phyloP scores from a whole-genome alignment of 305 asterid species.

The Striga hermonthica region DNA sequence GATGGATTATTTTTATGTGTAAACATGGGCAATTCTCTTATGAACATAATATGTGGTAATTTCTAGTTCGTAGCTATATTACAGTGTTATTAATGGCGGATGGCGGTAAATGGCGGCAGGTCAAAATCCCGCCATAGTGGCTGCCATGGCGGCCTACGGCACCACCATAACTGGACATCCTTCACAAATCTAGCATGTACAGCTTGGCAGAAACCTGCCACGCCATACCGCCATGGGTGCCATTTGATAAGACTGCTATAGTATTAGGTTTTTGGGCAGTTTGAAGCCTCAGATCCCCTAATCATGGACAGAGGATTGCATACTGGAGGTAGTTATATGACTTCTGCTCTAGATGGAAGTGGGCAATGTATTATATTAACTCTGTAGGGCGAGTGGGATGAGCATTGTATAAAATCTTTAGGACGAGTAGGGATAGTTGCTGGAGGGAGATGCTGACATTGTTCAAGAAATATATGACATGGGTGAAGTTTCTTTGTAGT shows the following conservation, averaged over 20 bases:
- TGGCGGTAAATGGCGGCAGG: too few relatives aligned
- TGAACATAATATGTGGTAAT: neutral
- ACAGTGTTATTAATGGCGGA: too few relatives aligned
- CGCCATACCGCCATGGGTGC: neutral
- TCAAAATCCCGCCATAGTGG: too few relatives aligned
- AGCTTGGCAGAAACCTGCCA: too few relatives aligned
- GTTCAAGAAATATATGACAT: neutral
- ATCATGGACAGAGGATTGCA: neutral
- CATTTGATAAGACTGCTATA: too few relatives aligned
- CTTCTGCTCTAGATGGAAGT: constrained; percentile 8
- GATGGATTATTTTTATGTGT: constrained; percentile 5
- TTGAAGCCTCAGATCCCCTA: neutral
- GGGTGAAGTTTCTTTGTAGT: neutral
- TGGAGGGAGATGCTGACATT: neutral
- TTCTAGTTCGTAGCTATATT: neutral
- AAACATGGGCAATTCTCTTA: neutral
- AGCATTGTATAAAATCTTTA: too few relatives aligned
- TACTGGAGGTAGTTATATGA: constrained; percentile 8
- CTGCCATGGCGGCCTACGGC: too few relatives aligned
- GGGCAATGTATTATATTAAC: neutral
- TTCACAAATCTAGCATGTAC: too few relatives aligned
- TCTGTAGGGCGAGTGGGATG: neutral
- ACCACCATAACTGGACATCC: too few relatives aligned
- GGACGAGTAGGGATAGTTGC: neutral
- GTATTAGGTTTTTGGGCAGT: neutral